These are phyloP conservation scores for Apiotrichum brassicae DNA, from an alignment of 1,284 basidiomycete species.

Conservation along the genomic window DNA sequence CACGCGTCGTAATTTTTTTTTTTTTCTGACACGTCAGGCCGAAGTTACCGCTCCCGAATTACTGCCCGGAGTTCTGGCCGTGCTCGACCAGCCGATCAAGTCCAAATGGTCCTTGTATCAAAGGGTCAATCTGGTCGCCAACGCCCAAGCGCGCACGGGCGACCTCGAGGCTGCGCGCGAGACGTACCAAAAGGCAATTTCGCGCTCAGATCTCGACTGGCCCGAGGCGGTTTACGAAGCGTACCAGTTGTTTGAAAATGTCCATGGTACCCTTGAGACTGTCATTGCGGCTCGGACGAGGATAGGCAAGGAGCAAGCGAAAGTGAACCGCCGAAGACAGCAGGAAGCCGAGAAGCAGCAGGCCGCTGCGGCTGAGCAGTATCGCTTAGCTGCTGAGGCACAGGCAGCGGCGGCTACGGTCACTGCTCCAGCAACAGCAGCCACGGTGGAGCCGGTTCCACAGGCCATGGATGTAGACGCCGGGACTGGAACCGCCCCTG, in stretches of 20 bases:
- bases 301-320: constrained; percentile 60
- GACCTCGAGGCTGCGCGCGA: constrained; percentile 59
- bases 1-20: constrained; percentile 11
- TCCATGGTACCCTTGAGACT: constrained; percentile 65
- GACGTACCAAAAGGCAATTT: constrained; percentile 58
- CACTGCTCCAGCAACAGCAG: no score
- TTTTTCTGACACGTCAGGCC: constrained; percentile 17
- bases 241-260: constrained; percentile 77
- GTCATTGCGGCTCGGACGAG: constrained; percentile 63
- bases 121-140: constrained; percentile 22
- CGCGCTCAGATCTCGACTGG: constrained; percentile 68
- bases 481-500: no score
- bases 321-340: constrained; percentile 56
- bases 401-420: not conserved
- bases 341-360: constrained; percentile 11
- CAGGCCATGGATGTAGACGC: no score
- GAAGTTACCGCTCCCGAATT: constrained; percentile 25
- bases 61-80: constrained; percentile 22
- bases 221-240: constrained; percentile 86
- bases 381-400: constrained; percentile 8
- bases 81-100: constrained; percentile 24
- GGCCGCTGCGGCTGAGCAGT: constrained; percentile 13
- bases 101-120: constrained; percentile 30
- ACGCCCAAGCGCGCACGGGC: constrained; percentile 51
- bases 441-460: no score